These are phyloP conservation scores for Beta vulgaris DNA, from an alignment of 148 eudicot species.

Conservation along the genomic window DNA sequence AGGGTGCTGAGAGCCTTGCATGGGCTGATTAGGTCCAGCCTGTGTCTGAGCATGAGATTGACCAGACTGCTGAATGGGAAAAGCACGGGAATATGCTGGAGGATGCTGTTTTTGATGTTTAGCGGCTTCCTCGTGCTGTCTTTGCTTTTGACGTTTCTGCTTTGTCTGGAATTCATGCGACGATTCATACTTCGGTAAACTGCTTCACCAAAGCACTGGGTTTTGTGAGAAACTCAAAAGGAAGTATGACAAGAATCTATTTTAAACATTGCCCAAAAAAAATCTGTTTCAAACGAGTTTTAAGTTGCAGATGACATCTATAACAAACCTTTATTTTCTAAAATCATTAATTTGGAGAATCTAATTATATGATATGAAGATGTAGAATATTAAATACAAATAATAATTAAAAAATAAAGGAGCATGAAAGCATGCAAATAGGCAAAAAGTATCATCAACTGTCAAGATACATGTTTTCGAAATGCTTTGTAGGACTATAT, in stretches of 20 bases:
- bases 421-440: too few relatives aligned
- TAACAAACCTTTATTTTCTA: too few relatives aligned
- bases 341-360: too few relatives aligned
- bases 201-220: constrained; percentile 17
- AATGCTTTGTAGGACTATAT: too few relatives aligned
- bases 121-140: constrained; percentile 72
- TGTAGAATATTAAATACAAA: too few relatives aligned
- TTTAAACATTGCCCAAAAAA: too few relatives aligned
- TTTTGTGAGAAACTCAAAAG: background rate
- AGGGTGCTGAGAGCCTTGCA: constrained; percentile 55
- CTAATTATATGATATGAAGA: too few relatives aligned
- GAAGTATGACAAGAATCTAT: too few relatives aligned
- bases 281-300: background rate
- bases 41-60: constrained; percentile 57
- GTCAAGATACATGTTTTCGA: too few relatives aligned
- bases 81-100: constrained; percentile 59
- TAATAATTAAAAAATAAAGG: too few relatives aligned
- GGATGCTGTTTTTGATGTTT: constrained; percentile 92
- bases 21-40: constrained; percentile 54
- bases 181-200: constrained; percentile 79
- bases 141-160: constrained; percentile 80
- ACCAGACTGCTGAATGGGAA: constrained; percentile 66
- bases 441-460: too few relatives aligned
- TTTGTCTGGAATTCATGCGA: constrained; percentile 88
- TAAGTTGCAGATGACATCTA: background rate